Evolutionary conservation across 441 rosid genomes (phyloP).

Genomic region (Hura crepitans): DNA sequence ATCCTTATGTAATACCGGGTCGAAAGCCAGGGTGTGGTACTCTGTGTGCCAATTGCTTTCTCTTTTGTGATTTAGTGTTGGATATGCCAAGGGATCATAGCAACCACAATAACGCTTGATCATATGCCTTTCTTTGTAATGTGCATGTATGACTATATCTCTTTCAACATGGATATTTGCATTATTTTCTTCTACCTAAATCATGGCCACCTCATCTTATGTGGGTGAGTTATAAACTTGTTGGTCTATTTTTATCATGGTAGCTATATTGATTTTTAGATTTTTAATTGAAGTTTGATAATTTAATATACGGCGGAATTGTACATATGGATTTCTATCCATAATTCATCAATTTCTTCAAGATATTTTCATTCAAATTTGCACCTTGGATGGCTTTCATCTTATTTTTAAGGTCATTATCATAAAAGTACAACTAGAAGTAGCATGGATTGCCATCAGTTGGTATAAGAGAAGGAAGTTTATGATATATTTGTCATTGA

Average conservation of each 20-base stretch:
- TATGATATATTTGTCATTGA: constrained; percentile 9
- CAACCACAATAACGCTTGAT: too few relatives aligned
- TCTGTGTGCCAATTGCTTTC: too few relatives aligned
- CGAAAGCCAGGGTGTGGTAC: too few relatives aligned
- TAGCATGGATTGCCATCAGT: neutral
- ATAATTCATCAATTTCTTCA: neutral
- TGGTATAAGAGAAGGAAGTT: neutral
- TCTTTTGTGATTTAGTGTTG: too few relatives aligned
- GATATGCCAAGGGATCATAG: too few relatives aligned
- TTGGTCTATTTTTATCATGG: neutral
- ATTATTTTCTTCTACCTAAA: neutral
- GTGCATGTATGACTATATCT: too few relatives aligned
- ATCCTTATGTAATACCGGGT: too few relatives aligned
- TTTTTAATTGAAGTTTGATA: neutral
- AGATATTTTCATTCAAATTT: neutral
- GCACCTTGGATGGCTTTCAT: neutral
- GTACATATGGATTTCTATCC: constrained; percentile 1
- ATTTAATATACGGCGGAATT: neutral
- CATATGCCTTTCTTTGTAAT: too few relatives aligned
- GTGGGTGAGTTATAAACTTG: neutral
- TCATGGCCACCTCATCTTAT: neutral
- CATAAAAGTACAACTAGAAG: neutral
- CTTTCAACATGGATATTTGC: neutral
- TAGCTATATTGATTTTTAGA: neutral
- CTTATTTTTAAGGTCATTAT: neutral